These are phyloP conservation scores for Tolypocladium inflatum DNA, from an alignment of 2,329 filamentous ascomycete genomes.

Conservation along the genomic window DNA sequence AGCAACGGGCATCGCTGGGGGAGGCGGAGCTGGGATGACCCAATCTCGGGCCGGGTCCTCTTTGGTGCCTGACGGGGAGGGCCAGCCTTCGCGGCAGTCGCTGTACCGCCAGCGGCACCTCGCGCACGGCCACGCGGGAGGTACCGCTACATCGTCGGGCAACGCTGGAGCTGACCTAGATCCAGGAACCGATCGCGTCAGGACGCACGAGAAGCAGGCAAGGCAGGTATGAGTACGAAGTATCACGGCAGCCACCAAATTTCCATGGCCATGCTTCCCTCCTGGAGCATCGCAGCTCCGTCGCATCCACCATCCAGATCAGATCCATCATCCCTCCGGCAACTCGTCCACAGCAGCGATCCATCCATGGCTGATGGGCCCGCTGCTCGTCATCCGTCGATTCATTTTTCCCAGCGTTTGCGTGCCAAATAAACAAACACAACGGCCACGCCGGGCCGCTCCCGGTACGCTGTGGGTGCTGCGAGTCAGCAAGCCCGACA, in stretches of 20 bases:
- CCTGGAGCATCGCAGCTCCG: background rate
- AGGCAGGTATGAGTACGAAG: too few species aligned
- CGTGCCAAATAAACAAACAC: background rate
- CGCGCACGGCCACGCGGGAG: background rate
- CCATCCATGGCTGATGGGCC: background rate
- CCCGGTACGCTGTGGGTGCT: background rate
- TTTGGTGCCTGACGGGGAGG: background rate
- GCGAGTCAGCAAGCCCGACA: background rate
- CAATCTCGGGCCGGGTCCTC: background rate
- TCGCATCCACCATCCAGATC: background rate
- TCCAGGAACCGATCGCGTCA: background rate
- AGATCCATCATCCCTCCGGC: background rate
- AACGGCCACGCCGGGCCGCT: background rate
- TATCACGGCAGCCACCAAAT: too few species aligned
- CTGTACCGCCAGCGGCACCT: background rate
- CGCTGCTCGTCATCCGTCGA: background rate
- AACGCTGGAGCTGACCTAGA: background rate
- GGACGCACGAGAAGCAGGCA: background rate
- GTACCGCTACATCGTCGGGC: background rate
- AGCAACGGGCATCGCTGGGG: background rate
- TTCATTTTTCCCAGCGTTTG: background rate
- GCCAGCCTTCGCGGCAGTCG: background rate
- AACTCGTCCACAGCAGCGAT: background rate
- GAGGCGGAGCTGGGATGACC: background rate
- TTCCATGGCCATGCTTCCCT: background rate